Percentiles rank a stretch among this genome's conserved stretches.
Conservation (phyloP, 257 asterid genomes). For the Ophiorrhiza pumila region DNA sequence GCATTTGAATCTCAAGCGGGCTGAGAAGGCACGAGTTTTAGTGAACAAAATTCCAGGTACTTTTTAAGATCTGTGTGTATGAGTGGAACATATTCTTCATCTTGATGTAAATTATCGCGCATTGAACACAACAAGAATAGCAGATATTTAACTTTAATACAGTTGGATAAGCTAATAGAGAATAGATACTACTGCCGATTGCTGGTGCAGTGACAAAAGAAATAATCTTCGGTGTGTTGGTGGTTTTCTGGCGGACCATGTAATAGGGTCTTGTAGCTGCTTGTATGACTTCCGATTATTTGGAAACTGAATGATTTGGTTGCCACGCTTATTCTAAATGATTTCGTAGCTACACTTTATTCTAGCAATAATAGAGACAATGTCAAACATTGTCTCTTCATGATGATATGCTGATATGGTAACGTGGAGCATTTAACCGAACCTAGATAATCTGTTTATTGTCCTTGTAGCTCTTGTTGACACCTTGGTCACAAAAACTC, state of each 20-base stretch:
- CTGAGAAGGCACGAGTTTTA: conserved; percentile 51
- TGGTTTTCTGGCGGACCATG: not conserved
- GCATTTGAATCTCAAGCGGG: conserved; percentile 50
- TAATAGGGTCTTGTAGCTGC: not conserved
- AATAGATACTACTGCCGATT: not conserved
- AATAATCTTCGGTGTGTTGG: not conserved
- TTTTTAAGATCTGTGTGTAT: conserved; percentile 3
- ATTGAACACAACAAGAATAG: not conserved
- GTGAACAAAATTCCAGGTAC: conserved; percentile 54
- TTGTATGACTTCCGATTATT: not conserved
- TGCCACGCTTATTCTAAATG: not conserved
- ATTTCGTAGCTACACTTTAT: not conserved
- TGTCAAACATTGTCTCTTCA: not conserved
- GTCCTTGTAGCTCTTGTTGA: conserved; percentile 82
- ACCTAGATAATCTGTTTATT: not conserved
- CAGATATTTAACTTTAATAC: not conserved
- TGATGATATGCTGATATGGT: not conserved
- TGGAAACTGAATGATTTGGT: not conserved
- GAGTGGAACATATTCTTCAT: not conserved
- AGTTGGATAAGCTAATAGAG: not conserved
- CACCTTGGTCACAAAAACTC: conserved; percentile 72
- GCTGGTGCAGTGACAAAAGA: not conserved
- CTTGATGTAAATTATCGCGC: not conserved
- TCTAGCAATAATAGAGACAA: not conserved
- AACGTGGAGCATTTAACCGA: not conserved